Evolutionary conservation across 2,329 filamentous ascomycete genomes (phyloP).

Genomic region (Alternaria sp.): DNA sequence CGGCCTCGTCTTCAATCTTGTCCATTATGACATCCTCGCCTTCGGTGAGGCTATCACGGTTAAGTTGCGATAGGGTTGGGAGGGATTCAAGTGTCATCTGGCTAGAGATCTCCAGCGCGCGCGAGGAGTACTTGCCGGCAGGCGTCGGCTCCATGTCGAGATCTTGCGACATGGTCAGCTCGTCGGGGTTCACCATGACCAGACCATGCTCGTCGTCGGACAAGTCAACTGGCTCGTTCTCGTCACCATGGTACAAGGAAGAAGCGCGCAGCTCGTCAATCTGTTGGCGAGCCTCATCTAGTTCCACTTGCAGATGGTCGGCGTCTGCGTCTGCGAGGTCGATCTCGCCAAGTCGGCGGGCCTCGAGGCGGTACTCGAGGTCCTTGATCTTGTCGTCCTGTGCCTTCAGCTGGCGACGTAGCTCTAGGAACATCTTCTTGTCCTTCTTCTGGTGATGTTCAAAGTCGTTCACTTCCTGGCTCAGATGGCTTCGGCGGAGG

Average conservation of each 20-base stretch:
- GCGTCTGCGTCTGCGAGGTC: constrained; percentile 50
- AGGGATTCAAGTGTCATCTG: constrained; percentile 44
- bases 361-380: constrained; percentile 50
- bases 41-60: constrained; percentile 38
- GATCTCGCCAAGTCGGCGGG: constrained; percentile 50
- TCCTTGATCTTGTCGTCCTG: constrained; percentile 51
- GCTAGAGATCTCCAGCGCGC: constrained; percentile 40
- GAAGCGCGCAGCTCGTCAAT: constrained; percentile 48
- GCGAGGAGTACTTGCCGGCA: constrained; percentile 42
- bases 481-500: constrained; percentile 53
- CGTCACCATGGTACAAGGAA: constrained; percentile 42
- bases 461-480: constrained; percentile 53
- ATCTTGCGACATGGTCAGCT: constrained; percentile 44
- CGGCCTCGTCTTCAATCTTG: constrained; percentile 48
- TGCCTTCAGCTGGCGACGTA: constrained; percentile 49
- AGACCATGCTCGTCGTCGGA: constrained; percentile 44
- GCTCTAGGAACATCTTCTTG: constrained; percentile 49
- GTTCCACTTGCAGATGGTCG: constrained; percentile 45
- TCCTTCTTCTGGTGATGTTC: constrained; percentile 51
- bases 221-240: constrained; percentile 32
- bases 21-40: constrained; percentile 33
- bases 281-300: constrained; percentile 48
- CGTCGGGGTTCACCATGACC: constrained; percentile 46
- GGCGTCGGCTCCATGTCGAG: constrained; percentile 38
- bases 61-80: constrained; percentile 36